These are phyloP conservation scores for Microdochium trichocladiopsis DNA, from an alignment of 2,329 filamentous ascomycete species.

Conservation along the genomic window DNA sequence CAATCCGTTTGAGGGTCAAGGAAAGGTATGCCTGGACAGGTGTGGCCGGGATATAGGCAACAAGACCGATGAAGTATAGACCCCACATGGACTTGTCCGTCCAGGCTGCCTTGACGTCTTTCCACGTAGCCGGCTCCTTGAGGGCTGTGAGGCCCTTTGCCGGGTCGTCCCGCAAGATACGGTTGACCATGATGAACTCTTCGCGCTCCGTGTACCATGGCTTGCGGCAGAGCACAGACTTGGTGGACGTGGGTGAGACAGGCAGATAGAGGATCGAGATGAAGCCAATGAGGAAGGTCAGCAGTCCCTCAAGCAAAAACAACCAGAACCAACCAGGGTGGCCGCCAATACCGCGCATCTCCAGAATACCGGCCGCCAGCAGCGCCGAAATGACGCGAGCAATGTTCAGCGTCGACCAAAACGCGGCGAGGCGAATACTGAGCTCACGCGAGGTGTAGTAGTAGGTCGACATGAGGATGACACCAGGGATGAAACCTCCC, in stretches of 20 bases:
- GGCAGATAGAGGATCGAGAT: conserved; percentile 54
- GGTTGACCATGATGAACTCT: conserved; percentile 63
- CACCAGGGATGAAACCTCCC: conserved; percentile 51
- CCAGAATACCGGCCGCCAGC: conserved; percentile 35
- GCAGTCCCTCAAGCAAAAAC: conserved; percentile 28
- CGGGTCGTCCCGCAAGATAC: conserved; percentile 45
- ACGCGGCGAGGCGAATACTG: conserved; percentile 58
- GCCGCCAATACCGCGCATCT: conserved; percentile 40
- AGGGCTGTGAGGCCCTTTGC: conserved; percentile 42
- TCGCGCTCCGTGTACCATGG: conserved; percentile 62
- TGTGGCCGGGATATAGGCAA: conserved; percentile 40
- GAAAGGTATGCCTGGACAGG: conserved; percentile 45
- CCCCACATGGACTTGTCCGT: conserved; percentile 40
- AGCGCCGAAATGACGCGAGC: conserved; percentile 39
- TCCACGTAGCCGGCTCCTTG: conserved; percentile 31
- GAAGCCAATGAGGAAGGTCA: conserved; percentile 40
- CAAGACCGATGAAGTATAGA: conserved; percentile 39
- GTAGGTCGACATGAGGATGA: conserved; percentile 61
- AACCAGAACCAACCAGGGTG: conserved; percentile 51
- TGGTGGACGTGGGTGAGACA: conserved; percentile 58
- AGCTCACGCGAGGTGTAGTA: conserved; percentile 66
- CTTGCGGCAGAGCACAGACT: conserved; percentile 50
- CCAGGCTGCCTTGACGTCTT: conserved; percentile 36
- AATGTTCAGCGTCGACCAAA: conserved; percentile 51
- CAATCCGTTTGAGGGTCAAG: conserved; percentile 47